Evolutionary conservation across 2,329 filamentous ascomycete species (phyloP).

Genomic region (Juglanconis sp.): DNA sequence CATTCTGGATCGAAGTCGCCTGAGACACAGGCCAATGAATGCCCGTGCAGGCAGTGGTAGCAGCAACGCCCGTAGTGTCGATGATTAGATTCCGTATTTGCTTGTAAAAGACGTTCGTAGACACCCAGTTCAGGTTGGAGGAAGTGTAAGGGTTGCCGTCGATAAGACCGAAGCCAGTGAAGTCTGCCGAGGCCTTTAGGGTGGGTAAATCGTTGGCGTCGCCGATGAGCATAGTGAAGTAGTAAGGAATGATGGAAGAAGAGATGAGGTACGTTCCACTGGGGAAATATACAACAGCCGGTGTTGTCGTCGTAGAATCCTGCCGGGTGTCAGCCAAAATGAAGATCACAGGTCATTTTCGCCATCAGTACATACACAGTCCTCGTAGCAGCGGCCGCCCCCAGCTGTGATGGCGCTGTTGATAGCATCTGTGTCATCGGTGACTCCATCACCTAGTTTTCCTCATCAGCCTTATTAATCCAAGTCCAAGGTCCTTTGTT

Average conservation of each 20-base stretch:
- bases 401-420: conserved; percentile 38
- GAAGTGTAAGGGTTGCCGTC: conserved; percentile 47
- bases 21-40: conserved; percentile 71
- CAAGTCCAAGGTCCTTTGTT: neutral
- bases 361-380: conserved; percentile 34
- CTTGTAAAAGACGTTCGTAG: conserved; percentile 59
- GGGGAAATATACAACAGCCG: conserved; percentile 42
- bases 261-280: conserved; percentile 66
- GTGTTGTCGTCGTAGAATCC: conserved; percentile 38
- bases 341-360: neutral
- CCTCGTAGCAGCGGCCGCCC: conserved; percentile 38
- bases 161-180: conserved; percentile 46
- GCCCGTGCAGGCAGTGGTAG: conserved; percentile 45
- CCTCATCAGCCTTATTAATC: neutral
- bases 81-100: conserved; percentile 58
- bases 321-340: conserved; percentile 22
- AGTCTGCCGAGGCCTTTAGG: conserved; percentile 51
- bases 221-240: conserved; percentile 76
- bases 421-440: conserved; percentile 46
- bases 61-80: conserved; percentile 53
- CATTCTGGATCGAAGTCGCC: conserved; percentile 57
- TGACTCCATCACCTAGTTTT: conserved; percentile 37
- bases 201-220: conserved; percentile 59
- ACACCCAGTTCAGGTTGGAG: conserved; percentile 43
- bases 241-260: conserved; percentile 68